phyloP scores from a whole-genome alignment of 345 rosid species.

The Eutrema yunnanense region DNA sequence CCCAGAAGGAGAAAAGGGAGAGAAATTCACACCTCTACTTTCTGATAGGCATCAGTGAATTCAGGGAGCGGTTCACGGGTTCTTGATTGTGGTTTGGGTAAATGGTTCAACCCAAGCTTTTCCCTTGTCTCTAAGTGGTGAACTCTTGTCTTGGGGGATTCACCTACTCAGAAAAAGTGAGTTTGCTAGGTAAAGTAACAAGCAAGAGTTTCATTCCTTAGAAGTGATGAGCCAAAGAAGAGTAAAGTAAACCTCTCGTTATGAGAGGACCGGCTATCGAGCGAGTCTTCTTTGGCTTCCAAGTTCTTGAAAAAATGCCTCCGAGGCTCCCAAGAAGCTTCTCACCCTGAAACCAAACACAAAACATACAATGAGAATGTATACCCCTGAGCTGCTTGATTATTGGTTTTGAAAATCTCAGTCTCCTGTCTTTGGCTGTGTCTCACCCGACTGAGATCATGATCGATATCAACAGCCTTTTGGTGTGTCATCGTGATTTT shows the following conservation, averaged over 20 bases:
- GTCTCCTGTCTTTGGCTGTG: background rate
- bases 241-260: constrained; percentile 46
- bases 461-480: constrained; percentile 63
- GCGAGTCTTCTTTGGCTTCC: constrained; percentile 89
- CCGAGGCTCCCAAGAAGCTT: constrained; percentile 91
- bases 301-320: constrained; percentile 70
- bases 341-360: constrained; percentile 67
- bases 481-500: constrained; percentile 63
- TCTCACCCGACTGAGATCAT: constrained; percentile 78
- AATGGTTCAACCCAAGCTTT: constrained; percentile 62
- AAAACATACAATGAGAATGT: background rate
- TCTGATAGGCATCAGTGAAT: constrained; percentile 52
- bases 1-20: background rate
- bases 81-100: constrained; percentile 36
- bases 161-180: background rate
- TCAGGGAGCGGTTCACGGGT: constrained; percentile 38
- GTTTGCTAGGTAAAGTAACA: background rate
- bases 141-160: constrained; percentile 42
- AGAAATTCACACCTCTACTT: constrained; percentile 58
- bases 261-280: constrained; percentile 57
- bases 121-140: constrained; percentile 57
- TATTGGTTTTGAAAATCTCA: background rate
- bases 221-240: background rate
- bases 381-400: background rate
- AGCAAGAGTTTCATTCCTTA: background rate